Conservation (phyloP, 2,329 filamentous ascomycete species). For the Endothia cerciana region DNA sequence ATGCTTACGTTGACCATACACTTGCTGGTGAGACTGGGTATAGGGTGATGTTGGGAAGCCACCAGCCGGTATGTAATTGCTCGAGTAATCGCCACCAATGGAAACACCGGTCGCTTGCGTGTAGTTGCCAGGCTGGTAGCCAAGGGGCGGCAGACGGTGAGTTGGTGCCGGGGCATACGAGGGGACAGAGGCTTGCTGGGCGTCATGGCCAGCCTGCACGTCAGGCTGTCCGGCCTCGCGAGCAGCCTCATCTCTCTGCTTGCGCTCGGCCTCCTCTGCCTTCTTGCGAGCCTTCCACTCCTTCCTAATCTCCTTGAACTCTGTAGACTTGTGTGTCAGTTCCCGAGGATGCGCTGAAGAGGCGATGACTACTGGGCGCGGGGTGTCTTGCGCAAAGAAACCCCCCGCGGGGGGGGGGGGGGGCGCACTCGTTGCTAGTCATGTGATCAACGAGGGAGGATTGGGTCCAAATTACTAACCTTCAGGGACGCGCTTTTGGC, state of each 20-base stretch:
- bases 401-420: not conserved
- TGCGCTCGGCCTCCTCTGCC: constrained; percentile 90
- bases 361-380: not conserved
- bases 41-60: constrained; percentile 65
- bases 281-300: constrained; percentile 99
- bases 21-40: constrained; percentile 58
- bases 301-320: constrained; percentile 98
- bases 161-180: constrained; percentile 60
- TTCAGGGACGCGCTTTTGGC: constrained; percentile 92
- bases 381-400: not conserved
- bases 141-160: constrained; percentile 74
- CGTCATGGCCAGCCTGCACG: constrained; percentile 57
- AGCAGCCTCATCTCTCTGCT: constrained; percentile 77
- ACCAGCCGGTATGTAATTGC: constrained; percentile 50
- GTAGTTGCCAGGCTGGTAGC: constrained; percentile 71
- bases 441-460: constrained; percentile 2
- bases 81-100: constrained; percentile 60
- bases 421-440: not conserved
- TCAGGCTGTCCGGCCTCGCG: constrained; percentile 40
- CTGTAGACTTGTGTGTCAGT: constrained; percentile 53
- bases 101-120: constrained; percentile 46
- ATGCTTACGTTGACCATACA: constrained; percentile 61
- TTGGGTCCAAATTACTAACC: constrained; percentile 62
- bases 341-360: constrained; percentile 23
- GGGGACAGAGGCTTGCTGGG: constrained; percentile 55